A percentile compares a stretch with the other conserved stretches of the same genome.
Evolutionary conservation across 2,329 filamentous ascomycete species (phyloP).

Genomic region (Chaetomium globosum): DNA sequence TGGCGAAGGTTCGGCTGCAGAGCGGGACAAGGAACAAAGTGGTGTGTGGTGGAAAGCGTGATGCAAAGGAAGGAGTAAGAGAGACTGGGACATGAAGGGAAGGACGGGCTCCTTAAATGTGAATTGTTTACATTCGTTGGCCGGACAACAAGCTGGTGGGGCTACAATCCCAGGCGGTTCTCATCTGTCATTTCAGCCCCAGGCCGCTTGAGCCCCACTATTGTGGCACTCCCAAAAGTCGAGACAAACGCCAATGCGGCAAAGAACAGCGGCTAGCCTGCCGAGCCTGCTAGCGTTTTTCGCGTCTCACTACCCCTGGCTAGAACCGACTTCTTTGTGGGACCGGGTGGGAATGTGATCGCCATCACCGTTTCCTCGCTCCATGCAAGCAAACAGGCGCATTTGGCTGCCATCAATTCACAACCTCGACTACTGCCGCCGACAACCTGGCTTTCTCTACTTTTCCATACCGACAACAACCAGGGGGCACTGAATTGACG

Average conservation of each 20-base stretch:
- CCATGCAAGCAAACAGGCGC: background rate
- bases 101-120: slow-evolving; percentile 11
- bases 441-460: background rate
- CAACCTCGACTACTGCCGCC: background rate
- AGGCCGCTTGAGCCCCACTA: background rate
- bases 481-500: background rate
- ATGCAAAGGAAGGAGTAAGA: slow-evolving; percentile 30
- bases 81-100: background rate
- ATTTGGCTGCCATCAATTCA: background rate
- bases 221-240: background rate
- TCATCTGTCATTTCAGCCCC: background rate
- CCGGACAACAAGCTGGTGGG: slow-evolving; percentile 26
- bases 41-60: slow-evolving; percentile 32
- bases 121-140: slow-evolving; percentile 38
- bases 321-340: slow-evolving; percentile 8
- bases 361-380: slow-evolving; percentile 4
- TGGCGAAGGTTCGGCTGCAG: background rate
- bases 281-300: background rate
- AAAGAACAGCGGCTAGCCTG: background rate
- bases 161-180: background rate
- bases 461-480: background rate
- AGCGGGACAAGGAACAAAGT: background rate
- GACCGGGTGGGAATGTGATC: slow-evolving; percentile 11
- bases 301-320: slow-evolving; percentile 19
- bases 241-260: background rate